Conservation (phyloP, 1,139 yeast species). For the Kodamaea suecica region DNA sequence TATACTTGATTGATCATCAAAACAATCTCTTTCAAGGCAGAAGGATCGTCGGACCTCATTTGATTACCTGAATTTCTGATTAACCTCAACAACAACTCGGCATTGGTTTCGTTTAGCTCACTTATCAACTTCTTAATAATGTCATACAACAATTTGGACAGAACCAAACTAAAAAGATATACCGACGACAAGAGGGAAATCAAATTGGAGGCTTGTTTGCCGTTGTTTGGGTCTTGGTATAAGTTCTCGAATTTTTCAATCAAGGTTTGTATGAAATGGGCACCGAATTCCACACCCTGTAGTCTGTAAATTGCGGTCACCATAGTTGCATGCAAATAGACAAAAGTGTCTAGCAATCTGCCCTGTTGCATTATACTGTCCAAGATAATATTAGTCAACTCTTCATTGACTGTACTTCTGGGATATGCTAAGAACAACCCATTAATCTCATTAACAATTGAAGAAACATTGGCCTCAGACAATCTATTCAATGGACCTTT, state of each 20-base stretch:
- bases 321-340: slow-evolving; percentile 76
- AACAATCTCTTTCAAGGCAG: slow-evolving; percentile 78
- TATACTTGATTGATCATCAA: slow-evolving; percentile 45
- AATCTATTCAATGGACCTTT: slow-evolving; percentile 83
- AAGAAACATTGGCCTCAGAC: slow-evolving; percentile 76
- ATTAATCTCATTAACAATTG: slow-evolving; percentile 69
- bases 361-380: slow-evolving; percentile 67
- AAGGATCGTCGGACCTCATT: slow-evolving; percentile 86
- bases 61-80: slow-evolving; percentile 78
- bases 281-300: slow-evolving; percentile 91
- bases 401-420: slow-evolving; percentile 72
- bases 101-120: slow-evolving; percentile 64
- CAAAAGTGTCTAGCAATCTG: slow-evolving; percentile 70
- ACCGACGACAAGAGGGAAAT: slow-evolving; percentile 73
- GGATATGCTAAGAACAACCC: slow-evolving; percentile 62
- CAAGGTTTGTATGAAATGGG: slow-evolving; percentile 72
- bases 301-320: slow-evolving; percentile 71
- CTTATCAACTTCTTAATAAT: slow-evolving; percentile 55
- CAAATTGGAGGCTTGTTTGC: slow-evolving; percentile 66
- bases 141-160: slow-evolving; percentile 75
- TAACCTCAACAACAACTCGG: slow-evolving; percentile 72
- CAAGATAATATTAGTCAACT: slow-evolving; percentile 58
- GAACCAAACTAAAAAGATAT: slow-evolving; percentile 72
- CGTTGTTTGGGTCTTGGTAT: slow-evolving; percentile 24
- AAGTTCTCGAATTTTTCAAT: slow-evolving; percentile 60